phyloP scores from a whole-genome alignment of 257 asterid species.

The Apocynum venetum region DNA sequence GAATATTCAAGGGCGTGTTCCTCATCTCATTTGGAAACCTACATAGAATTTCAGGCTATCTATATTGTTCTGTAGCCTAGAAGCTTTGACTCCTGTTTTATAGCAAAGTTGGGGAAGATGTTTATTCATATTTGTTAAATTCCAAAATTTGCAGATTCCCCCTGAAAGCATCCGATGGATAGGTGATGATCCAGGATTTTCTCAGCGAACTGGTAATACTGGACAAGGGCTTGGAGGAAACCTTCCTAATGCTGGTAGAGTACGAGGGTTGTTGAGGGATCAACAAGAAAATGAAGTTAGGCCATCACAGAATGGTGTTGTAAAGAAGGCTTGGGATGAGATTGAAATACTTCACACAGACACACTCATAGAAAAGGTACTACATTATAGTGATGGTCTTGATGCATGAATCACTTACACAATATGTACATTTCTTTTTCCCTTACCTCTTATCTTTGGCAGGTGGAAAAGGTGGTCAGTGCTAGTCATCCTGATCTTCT shows the following conservation, averaged over 20 bases:
- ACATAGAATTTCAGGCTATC: neutral
- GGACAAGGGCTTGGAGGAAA: conserved; percentile 31
- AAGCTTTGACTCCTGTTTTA: neutral
- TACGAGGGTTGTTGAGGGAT: conserved; percentile 41
- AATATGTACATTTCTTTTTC: conserved; percentile 9
- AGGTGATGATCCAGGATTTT: conserved; percentile 73
- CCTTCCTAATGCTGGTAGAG: conserved; percentile 45
- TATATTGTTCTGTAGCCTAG: neutral
- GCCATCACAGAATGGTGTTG: conserved; percentile 48
- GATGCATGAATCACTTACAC: neutral
- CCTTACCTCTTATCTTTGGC: conserved; percentile 18
- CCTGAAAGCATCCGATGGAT: conserved; percentile 89
- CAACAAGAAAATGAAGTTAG: conserved; percentile 43
- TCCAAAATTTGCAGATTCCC: conserved; percentile 49
- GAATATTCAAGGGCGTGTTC: neutral
- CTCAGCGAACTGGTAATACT: conserved; percentile 43
- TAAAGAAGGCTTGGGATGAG: conserved; percentile 45
- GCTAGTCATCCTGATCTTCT: conserved; percentile 70
- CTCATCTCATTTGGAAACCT: neutral
- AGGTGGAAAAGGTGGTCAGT: conserved; percentile 90
- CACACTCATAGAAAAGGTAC: conserved; percentile 80
- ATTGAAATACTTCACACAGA: conserved; percentile 85
- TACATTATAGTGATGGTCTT: conserved; percentile 7
- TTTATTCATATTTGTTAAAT: conserved; percentile 4
- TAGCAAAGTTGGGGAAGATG: neutral